phyloP scores from a whole-genome alignment of 352 stramenopile genomes.

The Stramenopiles sp. region DNA sequence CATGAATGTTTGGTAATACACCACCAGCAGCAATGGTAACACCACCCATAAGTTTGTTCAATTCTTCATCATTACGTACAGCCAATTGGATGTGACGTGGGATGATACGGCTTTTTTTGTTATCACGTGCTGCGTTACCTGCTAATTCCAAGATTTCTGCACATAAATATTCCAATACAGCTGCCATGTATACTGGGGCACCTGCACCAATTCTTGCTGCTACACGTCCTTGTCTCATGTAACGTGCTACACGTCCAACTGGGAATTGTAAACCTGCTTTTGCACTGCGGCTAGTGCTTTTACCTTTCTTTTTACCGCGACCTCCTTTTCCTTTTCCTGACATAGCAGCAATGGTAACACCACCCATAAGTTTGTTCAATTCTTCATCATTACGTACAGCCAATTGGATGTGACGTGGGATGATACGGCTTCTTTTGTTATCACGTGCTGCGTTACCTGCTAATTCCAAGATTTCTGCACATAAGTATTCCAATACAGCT shows the following conservation, averaged over 20 bases:
- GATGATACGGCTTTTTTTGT: slow-evolving; percentile 95
- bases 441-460: slow-evolving; percentile 71
- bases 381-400: no score
- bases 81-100: slow-evolving; percentile 96
- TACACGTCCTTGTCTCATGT: slow-evolving; percentile 96
- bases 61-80: no score
- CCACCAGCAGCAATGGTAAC: no score
- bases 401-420: slow-evolving; percentile 85
- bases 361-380: no score
- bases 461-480: slow-evolving; percentile 66
- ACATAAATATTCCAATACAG: slow-evolving; percentile 99
- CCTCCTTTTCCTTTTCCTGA: no score
- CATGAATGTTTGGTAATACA: slow-evolving; percentile 88
- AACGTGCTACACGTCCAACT: slow-evolving; percentile 96
- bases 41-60: no score
- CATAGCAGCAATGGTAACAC: no score
- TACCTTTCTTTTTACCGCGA: no score
- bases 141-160: slow-evolving; percentile 98
- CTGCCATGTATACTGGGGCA: slow-evolving; percentile 95
- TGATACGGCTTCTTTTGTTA: slow-evolving; percentile 88
- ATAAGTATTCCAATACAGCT: slow-evolving; percentile 63
- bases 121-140: slow-evolving; percentile 85
- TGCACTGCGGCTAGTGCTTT: no score
- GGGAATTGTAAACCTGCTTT: slow-evolving; percentile 97
- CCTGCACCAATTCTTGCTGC: slow-evolving; percentile 96